Percentiles rank a stretch among this genome's conserved stretches.
phyloP scores from a whole-genome alignment of 2,329 filamentous ascomycete genomes.

The Epichloe gansuensis region DNA sequence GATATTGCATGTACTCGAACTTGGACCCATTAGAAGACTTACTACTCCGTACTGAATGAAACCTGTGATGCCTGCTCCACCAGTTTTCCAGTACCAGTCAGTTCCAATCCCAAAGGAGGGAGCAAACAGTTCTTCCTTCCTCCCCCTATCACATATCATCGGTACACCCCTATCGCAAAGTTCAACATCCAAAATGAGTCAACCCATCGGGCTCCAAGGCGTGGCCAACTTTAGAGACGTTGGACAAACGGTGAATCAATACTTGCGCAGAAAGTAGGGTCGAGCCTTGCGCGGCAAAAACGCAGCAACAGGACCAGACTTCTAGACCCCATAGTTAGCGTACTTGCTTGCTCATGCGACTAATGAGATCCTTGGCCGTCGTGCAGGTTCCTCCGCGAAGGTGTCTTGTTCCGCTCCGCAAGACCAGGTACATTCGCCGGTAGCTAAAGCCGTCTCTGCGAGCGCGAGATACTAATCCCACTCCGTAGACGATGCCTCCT shows the following conservation, averaged over 20 bases:
- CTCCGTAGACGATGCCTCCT: slow-evolving; percentile 54
- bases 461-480: too few relatives aligned
- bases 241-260: slow-evolving; percentile 50
- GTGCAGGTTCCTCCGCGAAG: slow-evolving; percentile 36
- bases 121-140: too few relatives aligned
- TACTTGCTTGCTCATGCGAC: too few relatives aligned
- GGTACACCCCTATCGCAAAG: too few relatives aligned
- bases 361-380: background rate
- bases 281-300: background rate
- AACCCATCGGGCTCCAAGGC: slow-evolving; percentile 11
- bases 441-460: too few relatives aligned
- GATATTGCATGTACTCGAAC: too few relatives aligned
- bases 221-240: slow-evolving; percentile 70
- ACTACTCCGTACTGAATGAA: too few relatives aligned
- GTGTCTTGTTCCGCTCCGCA: slow-evolving; percentile 55
- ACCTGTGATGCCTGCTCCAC: too few relatives aligned
- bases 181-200: slow-evolving; percentile 3
- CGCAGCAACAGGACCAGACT: background rate
- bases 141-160: too few relatives aligned
- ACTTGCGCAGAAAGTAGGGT: slow-evolving; percentile 38
- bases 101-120: too few relatives aligned
- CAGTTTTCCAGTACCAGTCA: too few relatives aligned
- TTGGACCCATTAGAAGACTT: too few relatives aligned
- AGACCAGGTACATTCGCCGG: slow-evolving; percentile 33
- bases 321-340: background rate